A percentile compares a stretch with the other conserved stretches of the same genome.
Evolutionary conservation across 2,329 filamentous ascomycete genomes (phyloP).

Genomic region (Coniosporium tulheliwenetii): DNA sequence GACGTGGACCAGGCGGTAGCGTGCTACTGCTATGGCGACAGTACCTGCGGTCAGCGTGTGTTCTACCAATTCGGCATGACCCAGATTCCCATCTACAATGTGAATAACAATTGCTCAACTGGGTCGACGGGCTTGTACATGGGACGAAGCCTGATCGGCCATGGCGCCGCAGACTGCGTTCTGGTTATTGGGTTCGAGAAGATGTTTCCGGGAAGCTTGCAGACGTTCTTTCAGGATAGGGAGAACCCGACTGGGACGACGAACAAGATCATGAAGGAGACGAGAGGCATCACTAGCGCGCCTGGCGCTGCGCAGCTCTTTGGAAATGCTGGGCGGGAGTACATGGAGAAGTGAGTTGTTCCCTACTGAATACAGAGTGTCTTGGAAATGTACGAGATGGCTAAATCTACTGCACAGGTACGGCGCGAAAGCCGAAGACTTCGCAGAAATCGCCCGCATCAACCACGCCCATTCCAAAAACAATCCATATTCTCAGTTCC

Average conservation of each 20-base stretch:
- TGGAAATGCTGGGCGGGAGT: constrained; percentile 83
- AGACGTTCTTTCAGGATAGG: constrained; percentile 72
- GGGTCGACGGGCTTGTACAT: constrained; percentile 84
- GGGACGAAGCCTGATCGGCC: constrained; percentile 61
- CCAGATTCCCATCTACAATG: constrained; percentile 88
- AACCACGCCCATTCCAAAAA: constrained; percentile 85
- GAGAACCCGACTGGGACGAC: constrained; percentile 63
- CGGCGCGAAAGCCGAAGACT: constrained; percentile 71
- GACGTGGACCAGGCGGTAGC: constrained; percentile 88
- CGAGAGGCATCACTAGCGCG: constrained; percentile 64
- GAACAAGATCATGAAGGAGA: constrained; percentile 65
- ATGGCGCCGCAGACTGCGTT: constrained; percentile 74
- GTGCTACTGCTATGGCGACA: constrained; percentile 98
- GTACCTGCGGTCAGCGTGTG: constrained; percentile 84
- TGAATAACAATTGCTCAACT: constrained; percentile 97
- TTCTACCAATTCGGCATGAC: constrained; percentile 99
- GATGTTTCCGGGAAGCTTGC: constrained; percentile 85
- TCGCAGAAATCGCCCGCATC: constrained; percentile 83
- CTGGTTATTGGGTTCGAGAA: constrained; percentile 94
- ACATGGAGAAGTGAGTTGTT: constrained; percentile 67
- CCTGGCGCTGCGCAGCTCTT: constrained; percentile 88
- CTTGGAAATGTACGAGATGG: no score
- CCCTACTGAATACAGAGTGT: no score
- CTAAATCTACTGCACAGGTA: constrained; percentile 34
- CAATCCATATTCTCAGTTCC: constrained; percentile 98